Base-by-base conservation (phyloP, 2,329 filamentous ascomycete species). In the Bipolaris cookei region DNA sequence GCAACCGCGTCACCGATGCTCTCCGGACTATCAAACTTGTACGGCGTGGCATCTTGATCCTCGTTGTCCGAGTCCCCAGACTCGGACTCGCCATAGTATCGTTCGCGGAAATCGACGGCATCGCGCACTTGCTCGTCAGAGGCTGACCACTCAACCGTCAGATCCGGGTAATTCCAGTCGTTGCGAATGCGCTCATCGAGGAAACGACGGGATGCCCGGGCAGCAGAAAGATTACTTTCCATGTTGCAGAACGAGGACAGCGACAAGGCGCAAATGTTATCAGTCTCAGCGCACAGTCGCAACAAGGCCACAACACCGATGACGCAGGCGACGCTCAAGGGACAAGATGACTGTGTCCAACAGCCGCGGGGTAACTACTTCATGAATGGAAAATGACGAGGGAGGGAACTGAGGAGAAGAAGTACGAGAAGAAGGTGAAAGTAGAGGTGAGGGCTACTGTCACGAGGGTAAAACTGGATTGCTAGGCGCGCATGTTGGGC, bases 11-110 rank as follows among this genome's bases (percentile, higher is more conserved):
- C 60, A 11, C 74, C 80, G 13, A 82, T 76, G 51, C 72, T 77
- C 49, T 82, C 80, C 8, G 80, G 79, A 3, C 68, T 73, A 41
- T 82, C 80, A 63, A 81, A 80, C 45, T 73, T 76, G 68, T 77
- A 80, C 3, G 68, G 65, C 4, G 54, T 51, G n/a, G 66, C 63
- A 39, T 51, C 54, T 43, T 76, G 71, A 4, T 63, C 64, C 3
- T 77, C 76, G 11, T 41, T 46, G 25, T 54, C 55, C 16, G 63
- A 66, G 54, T 65, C 65, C 25, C 63, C 59, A 30, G 66, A 68
- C 18, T 68, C 68, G 16, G 65, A 68, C 37, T 70, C 75, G 59
- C 75, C 78, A 57, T 80, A 81, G 56, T 76, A 77, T 30, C 80
- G 77, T 62, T 80, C 78, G 32, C 78, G 72, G 69, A 80, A 81